Percentiles rank a stretch among this genome's conserved stretches.
Evolutionary conservation across 2,329 filamentous ascomycete species (phyloP).

Genomic region (Exophiala viscosa): DNA sequence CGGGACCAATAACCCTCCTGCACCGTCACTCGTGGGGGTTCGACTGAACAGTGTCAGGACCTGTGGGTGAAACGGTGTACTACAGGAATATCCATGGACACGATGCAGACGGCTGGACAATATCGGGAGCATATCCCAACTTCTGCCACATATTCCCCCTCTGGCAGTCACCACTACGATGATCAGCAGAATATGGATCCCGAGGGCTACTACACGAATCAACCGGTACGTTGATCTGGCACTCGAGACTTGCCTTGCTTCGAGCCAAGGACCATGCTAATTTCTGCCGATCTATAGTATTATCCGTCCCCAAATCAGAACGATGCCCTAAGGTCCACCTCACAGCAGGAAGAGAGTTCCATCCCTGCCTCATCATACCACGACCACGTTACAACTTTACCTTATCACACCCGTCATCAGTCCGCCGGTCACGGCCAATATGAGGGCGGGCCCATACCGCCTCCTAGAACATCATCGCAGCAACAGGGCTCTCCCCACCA

Average conservation of each 20-base stretch:
- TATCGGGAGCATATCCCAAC: constrained; percentile 16
- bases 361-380: constrained; percentile 15
- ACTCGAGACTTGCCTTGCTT: background rate
- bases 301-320: constrained; percentile 11
- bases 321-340: constrained; percentile 10
- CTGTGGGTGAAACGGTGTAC: constrained; percentile 10
- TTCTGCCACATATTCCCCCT: constrained; percentile 13
- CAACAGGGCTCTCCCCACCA: constrained; percentile 44
- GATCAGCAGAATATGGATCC: constrained; percentile 10
- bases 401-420: constrained; percentile 33
- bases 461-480: constrained; percentile 77
- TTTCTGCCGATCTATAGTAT: constrained; percentile 8
- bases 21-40: background rate
- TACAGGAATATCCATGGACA: constrained; percentile 21
- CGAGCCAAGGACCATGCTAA: constrained; percentile 2
- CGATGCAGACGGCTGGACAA: constrained; percentile 19
- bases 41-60: background rate
- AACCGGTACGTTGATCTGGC: constrained; percentile 11
- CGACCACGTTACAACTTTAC: constrained; percentile 14
- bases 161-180: constrained; percentile 14
- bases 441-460: constrained; percentile 64
- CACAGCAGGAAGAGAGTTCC: constrained; percentile 11
- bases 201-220: constrained; percentile 16
- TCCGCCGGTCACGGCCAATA: constrained; percentile 48
- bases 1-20: background rate